Evolutionary conservation across 2,329 filamentous ascomycete genomes (phyloP).

Genomic region (Ophiosphaerella narmari): DNA sequence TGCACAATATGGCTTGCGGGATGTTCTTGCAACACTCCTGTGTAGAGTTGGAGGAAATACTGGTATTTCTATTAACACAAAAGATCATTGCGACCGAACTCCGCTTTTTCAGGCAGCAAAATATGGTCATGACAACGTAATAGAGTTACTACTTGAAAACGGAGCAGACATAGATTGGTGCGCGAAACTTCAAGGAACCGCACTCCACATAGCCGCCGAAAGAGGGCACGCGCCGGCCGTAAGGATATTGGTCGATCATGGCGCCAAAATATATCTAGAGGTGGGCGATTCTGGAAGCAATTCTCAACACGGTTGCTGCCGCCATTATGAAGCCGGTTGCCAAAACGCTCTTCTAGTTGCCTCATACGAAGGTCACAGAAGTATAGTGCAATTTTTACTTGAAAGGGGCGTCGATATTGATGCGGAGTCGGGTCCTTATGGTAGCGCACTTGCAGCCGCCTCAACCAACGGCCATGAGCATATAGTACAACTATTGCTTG

Average conservation of each 20-base stretch:
- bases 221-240: background rate
- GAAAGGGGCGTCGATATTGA: slow-evolving; percentile 9
- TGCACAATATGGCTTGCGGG: background rate
- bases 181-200: background rate
- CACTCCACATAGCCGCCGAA: background rate
- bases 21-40: background rate
- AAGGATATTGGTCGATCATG: background rate
- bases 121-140: background rate
- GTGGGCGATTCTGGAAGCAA: no score
- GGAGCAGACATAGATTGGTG: background rate
- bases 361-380: background rate
- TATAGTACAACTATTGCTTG: background rate
- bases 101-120: background rate
- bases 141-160: background rate
- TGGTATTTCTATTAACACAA: slow-evolving; percentile 2
- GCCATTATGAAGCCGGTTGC: no score
- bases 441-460: background rate
- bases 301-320: no score
- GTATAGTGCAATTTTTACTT: slow-evolving; percentile 8
- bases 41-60: slow-evolving; percentile 2
- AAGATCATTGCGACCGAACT: background rate
- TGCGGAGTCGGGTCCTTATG: background rate
- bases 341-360: background rate
- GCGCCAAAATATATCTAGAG: background rate
- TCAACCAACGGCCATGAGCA: background rate